A percentile compares a stretch with the other conserved stretches of the same genome.
These are phyloP conservation scores for Xylaria sp. DNA, from an alignment of 2,329 filamentous ascomycete genomes.

Conservation along the genomic window DNA sequence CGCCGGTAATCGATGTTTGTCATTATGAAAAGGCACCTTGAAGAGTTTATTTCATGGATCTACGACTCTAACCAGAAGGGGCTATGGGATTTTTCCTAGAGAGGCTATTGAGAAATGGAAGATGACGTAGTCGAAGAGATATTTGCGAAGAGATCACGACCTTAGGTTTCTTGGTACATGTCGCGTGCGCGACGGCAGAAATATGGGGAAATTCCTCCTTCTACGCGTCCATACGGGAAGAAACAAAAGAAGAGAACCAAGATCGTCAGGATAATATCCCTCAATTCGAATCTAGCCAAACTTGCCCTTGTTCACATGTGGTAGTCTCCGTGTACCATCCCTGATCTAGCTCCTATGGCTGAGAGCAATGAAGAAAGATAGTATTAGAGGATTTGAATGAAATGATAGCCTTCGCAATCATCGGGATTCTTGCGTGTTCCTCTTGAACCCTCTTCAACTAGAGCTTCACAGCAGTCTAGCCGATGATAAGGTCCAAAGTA, in stretches of 20 bases:
- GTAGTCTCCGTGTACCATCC: not conserved
- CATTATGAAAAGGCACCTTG: conserved; percentile 33
- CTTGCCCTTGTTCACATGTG: not conserved
- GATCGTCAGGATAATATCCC: not conserved
- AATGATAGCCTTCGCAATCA: not conserved
- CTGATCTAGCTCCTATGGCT: no score
- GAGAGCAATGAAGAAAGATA: not conserved
- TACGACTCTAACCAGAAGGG: not conserved
- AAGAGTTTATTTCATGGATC: not conserved
- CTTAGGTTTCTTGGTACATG: not conserved
- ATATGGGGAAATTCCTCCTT: not conserved
- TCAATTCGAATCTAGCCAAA: not conserved
- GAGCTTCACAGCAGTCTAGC: conserved; percentile 1
- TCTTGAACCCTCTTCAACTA: not conserved
- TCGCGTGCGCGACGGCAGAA: not conserved
- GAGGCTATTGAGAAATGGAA: conserved; percentile 16
- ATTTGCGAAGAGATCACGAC: not conserved
- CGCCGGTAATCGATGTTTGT: conserved; percentile 33
- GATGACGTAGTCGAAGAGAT: conserved; percentile 18
- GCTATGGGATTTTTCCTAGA: conserved; percentile 9
- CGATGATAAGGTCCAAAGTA: conserved; percentile 8
- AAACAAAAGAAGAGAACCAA: not conserved
- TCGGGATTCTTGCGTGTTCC: not conserved
- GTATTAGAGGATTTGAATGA: not conserved
- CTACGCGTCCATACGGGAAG: not conserved